Evolutionary conservation across 768 basidiomycete genomes (phyloP), one percentile per base, ranked within the genome.

Genomic region (Leccinum fibrillosum): DNA sequence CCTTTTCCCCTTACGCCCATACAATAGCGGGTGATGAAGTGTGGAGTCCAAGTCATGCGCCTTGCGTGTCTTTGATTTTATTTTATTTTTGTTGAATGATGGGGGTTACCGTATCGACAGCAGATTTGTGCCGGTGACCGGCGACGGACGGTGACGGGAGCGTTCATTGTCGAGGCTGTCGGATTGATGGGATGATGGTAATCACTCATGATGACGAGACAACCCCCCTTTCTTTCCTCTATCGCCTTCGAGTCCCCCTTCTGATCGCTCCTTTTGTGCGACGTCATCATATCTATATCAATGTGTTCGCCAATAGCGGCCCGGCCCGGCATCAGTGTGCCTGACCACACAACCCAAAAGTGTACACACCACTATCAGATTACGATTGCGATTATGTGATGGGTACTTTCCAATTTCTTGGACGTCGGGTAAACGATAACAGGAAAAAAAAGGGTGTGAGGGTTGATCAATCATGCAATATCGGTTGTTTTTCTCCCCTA

Each of bases 321-420:
- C 51, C 17, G 56, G 42, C 10, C 42, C 42, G n/a, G 9, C 51
- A 66, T 58, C 64, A 66, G 1, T 51, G 63, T 64, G 64, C 64
- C 64, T 66, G 54, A 53, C 63, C 56, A 26, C 2, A 37, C 8
- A 53, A 25, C 28, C 51, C 4, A 35, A 44, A 44, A 19, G 10
- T 44, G 19, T 44, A 44, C 62, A 54, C 45, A 51, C 44, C 23
- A 39, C 53, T 51, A 47, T 54, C 26, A 64, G 53, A 64, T 52
- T 19, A n/a, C 42, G 42, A 44, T 19, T 44, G 42, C 42, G 19
- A 19, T 44, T 44, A 44, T 44, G 42, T 48, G 15, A 48, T 7
- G 12, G 12, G 21, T 26, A 23, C 19, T 44, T 44, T 44, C 10
- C 42, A 35, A 32, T 39, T 21, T 37, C 64, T 56, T 61, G 37